phyloP scores from a whole-genome alignment of 2,329 filamentous ascomycete genomes.

The Penicillium sp. region DNA sequence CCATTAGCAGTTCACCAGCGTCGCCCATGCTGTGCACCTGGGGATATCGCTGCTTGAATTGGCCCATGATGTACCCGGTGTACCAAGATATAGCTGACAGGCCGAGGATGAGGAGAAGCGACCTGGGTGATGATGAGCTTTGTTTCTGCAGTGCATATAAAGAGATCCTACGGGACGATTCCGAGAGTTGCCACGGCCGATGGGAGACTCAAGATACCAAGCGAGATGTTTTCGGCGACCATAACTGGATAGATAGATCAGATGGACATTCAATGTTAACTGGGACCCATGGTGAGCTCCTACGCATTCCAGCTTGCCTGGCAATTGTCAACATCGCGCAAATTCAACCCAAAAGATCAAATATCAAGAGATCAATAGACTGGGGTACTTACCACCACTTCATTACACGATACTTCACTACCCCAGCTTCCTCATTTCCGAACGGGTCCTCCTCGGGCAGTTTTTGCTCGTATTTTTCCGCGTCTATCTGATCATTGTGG shows the following conservation, averaged over 20 bases:
- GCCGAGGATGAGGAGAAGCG: conserved; percentile 48
- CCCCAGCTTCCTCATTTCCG: conserved; percentile 33
- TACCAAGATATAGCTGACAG: conserved; percentile 53
- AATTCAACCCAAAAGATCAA: conserved; percentile 28
- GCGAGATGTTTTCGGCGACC: conserved; percentile 54
- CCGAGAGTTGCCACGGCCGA: conserved; percentile 50
- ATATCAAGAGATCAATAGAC: background rate
- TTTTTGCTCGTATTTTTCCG: conserved; percentile 17
- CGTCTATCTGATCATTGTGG: conserved; percentile 14
- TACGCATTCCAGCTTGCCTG: conserved; percentile 41
- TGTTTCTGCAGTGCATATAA: background rate
- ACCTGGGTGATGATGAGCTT: conserved; percentile 6
- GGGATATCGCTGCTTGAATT: conserved; percentile 53
- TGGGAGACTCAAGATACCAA: conserved; percentile 53
- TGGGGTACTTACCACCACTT: conserved; percentile 36
- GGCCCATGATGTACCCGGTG: conserved; percentile 54
- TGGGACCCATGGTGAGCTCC: conserved; percentile 7
- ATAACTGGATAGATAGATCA: conserved; percentile 38
- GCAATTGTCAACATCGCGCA: conserved; percentile 18
- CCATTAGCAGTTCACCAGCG: conserved; percentile 57
- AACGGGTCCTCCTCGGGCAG: conserved; percentile 28
- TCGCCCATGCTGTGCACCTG: conserved; percentile 61
- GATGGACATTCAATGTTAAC: background rate
- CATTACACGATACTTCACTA: conserved; percentile 48
- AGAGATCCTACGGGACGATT: conserved; percentile 43